Conservation (phyloP, 768 basidiomycete species). For the Amanita pseudoporphyria region DNA sequence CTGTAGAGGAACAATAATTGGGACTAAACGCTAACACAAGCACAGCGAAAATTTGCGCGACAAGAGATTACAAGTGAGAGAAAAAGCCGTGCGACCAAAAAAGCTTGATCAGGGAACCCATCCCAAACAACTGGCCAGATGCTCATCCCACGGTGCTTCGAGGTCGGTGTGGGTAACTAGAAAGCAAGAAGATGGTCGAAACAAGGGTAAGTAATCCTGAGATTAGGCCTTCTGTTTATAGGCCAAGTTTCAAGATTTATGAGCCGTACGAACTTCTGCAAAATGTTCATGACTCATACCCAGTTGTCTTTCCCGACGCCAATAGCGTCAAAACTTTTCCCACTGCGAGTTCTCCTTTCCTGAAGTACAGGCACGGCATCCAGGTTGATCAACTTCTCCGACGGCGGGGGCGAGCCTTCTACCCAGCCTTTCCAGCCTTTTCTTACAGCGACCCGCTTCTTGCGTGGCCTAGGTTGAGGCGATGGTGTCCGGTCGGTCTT, state of each 20-base stretch:
- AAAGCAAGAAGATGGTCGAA: background rate
- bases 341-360: slow-evolving; percentile 73
- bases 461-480: slow-evolving; percentile 26
- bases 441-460: slow-evolving; percentile 56
- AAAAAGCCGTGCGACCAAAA: background rate
- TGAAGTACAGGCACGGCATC: slow-evolving; percentile 62
- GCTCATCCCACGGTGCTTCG: background rate
- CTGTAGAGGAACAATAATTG: background rate
- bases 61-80: background rate
- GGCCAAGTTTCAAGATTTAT: slow-evolving; percentile 5
- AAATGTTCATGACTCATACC: slow-evolving; percentile 35
- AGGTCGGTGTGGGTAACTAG: slow-evolving; percentile 1
- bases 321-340: slow-evolving; percentile 78
- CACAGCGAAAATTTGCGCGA: background rate
- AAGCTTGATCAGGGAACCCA: background rate
- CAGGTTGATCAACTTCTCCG: slow-evolving; percentile 73
- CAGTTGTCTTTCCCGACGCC: slow-evolving; percentile 70
- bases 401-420: slow-evolving; percentile 74
- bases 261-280: background rate
- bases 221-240: background rate
- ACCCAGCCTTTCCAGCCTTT: slow-evolving; percentile 94
- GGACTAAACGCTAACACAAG: background rate
- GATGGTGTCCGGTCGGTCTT: slow-evolving; percentile 21
- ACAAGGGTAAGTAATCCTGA: background rate
- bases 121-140: background rate